Percentiles rank a stretch among this genome's conserved stretches.
Evolutionary conservation across 2,329 filamentous ascomycete genomes (phyloP).

Genomic region (Emergomyces pasteurianus): DNA sequence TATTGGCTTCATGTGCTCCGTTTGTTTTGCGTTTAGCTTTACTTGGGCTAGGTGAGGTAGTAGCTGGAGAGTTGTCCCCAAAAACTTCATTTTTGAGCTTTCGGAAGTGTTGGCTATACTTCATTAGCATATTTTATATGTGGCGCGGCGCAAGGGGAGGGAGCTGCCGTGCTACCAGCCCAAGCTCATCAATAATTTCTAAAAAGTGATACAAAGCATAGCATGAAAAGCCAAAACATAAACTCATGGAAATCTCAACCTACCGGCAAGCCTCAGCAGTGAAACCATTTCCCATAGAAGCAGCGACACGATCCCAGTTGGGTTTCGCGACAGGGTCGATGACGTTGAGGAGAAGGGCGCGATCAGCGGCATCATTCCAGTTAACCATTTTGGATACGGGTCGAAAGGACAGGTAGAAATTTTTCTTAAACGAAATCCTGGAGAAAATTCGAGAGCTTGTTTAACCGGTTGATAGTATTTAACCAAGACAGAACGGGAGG

Average conservation of each 20-base stretch:
- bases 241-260: background rate
- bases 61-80: background rate
- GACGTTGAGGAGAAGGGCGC: slow-evolving; percentile 10
- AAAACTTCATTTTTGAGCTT: slow-evolving; percentile 6
- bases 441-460: background rate
- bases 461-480: too few relatives aligned
- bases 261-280: slow-evolving; percentile 14
- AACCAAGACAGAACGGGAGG: too few relatives aligned
- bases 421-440: background rate
- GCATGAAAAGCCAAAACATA: background rate
- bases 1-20: background rate
- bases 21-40: slow-evolving; percentile 4
- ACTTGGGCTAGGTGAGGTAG: background rate
- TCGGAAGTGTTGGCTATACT: slow-evolving; percentile 8
- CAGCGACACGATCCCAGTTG: slow-evolving; percentile 11
- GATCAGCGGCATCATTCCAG: slow-evolving; percentile 12
- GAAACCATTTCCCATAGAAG: slow-evolving; percentile 10
- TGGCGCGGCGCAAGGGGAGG: too few relatives aligned
- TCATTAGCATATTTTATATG: too few relatives aligned
- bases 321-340: slow-evolving; percentile 10
- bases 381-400: slow-evolving; percentile 3
- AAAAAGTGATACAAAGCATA: background rate
- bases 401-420: background rate
- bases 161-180: too few relatives aligned
- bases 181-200: background rate